These are phyloP conservation scores for Colletotrichum tropicale DNA, from an alignment of 2,329 filamentous ascomycete genomes.

Conservation along the genomic window DNA sequence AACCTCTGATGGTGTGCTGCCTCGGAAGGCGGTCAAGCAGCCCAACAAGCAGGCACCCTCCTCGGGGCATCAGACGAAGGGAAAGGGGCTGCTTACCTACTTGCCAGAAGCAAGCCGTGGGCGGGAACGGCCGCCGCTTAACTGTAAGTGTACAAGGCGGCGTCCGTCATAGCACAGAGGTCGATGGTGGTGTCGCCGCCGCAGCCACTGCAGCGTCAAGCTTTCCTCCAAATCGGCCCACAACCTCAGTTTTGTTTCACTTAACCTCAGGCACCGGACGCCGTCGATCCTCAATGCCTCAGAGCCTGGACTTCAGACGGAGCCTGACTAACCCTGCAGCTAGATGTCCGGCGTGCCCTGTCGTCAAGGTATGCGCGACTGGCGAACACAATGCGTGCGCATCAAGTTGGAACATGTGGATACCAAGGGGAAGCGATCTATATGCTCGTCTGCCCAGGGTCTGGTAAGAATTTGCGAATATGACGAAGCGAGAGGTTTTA, in stretches of 20 bases:
- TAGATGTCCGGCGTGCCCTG: neutral
- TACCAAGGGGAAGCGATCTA: neutral
- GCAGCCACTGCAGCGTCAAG: constrained; percentile 2
- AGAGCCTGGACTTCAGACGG: constrained; percentile 12
- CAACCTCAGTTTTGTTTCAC: constrained; percentile 20
- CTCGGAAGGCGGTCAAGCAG: neutral
- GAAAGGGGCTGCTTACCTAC: neutral
- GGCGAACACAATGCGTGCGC: neutral
- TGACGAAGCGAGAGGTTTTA: neutral
- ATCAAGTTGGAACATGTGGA: neutral
- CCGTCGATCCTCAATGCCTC: constrained; percentile 5
- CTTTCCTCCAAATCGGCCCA: neutral
- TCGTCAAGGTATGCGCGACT: neutral
- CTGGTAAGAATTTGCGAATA: neutral
- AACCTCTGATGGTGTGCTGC: neutral
- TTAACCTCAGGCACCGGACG: constrained; percentile 4
- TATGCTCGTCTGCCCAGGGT: neutral
- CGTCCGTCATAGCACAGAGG: neutral
- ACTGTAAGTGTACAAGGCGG: neutral
- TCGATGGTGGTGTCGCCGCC: neutral
- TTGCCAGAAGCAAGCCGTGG: neutral
- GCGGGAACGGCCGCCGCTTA: constrained; percentile 13
- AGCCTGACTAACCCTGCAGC: neutral
- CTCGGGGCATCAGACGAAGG: constrained; percentile 7
- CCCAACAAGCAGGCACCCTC: constrained; percentile 8